Percentiles rank a stretch among this genome's conserved stretches.
Evolutionary conservation across 2,329 filamentous ascomycete genomes (phyloP).

Genomic region (Epichloe uncinata): DNA sequence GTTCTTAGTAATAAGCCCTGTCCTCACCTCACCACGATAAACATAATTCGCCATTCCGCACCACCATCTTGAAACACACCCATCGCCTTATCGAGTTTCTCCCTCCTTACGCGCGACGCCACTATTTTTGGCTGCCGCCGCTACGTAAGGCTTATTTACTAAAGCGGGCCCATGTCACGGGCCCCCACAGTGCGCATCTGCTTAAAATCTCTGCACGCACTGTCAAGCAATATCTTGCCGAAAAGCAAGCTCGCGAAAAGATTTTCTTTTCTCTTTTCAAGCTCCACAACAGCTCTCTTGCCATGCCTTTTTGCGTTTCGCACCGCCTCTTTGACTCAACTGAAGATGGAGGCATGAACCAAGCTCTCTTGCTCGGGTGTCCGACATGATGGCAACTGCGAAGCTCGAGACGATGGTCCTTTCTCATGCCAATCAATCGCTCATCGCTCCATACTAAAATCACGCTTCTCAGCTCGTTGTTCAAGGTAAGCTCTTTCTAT

Average conservation of each 20-base stretch:
- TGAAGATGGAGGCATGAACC: background rate
- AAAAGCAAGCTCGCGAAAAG: background rate
- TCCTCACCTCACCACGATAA: no score
- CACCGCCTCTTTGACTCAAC: no score
- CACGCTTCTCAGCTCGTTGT: background rate
- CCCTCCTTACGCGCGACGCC: background rate
- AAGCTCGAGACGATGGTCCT: background rate
- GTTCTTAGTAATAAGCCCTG: no score
- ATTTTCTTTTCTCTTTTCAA: background rate
- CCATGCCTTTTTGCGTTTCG: no score
- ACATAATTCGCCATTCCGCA: no score
- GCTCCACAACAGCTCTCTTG: background rate
- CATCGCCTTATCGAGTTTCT: background rate
- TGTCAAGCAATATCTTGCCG: constrained; percentile 20
- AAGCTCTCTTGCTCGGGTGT: background rate
- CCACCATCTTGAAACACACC: background rate
- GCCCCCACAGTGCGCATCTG: constrained; percentile 15
- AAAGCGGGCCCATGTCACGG: constrained; percentile 13
- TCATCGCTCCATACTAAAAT: background rate
- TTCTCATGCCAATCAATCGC: no score
- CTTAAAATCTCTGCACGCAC: constrained; percentile 17
- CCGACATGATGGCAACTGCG: background rate
- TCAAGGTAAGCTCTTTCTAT: constrained; percentile 13
- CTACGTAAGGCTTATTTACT: background rate
- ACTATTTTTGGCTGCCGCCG: background rate